Evolutionary conservation across 2,329 filamentous ascomycete species (phyloP), one percentile per base, ranked within the genome.

Genomic region (Ophiosphaerella korrae): DNA sequence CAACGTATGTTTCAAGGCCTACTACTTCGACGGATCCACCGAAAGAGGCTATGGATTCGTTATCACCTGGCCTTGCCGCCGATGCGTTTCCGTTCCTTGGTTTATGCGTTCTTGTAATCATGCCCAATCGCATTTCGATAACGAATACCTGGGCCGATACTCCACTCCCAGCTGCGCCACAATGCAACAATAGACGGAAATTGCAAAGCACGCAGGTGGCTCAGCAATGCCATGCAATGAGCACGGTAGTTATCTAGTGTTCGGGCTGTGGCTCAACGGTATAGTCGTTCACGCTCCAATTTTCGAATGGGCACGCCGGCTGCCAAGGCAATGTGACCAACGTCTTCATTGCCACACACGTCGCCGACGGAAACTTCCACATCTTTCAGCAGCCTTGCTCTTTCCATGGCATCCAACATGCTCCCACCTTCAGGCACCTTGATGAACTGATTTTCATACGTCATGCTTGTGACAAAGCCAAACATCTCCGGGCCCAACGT

Each of bases 321-420:
- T 12, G 72, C 67, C n/a, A 75, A 55, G 0, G 71, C 72, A 34
- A 75, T 66, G 36, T 74, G 71, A 1, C 72, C 73, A n/a, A 73
- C 50, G 1, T 67, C 58, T 3, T 59, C 47, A 1, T 68, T 45
- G 1, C 61, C 64, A 14, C 50, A 40, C 0, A 73, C 72, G 42
- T 74, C 72, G 1, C 60, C 72, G 6, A 75, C 49, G 26, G 50
- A 57, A 0, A 74, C 57, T 16, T 66, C 50, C 0, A 73, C 48
- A 42, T 74, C 68, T 45, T 58, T 66, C 9, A 74, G 34, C 2
- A 73, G 47, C n/a, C 67, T 60, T 6, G 72, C 63, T 41, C 71
- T 34, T 47, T 74, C 70, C 64, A 71, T 70, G 0, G 62, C 69
- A 41, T 71, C 66, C 7, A 73, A 36, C 48, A 59, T 67, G 5